Conservation (phyloP, 1,139 yeast species). For the Yamadazyma atlantica region DNA sequence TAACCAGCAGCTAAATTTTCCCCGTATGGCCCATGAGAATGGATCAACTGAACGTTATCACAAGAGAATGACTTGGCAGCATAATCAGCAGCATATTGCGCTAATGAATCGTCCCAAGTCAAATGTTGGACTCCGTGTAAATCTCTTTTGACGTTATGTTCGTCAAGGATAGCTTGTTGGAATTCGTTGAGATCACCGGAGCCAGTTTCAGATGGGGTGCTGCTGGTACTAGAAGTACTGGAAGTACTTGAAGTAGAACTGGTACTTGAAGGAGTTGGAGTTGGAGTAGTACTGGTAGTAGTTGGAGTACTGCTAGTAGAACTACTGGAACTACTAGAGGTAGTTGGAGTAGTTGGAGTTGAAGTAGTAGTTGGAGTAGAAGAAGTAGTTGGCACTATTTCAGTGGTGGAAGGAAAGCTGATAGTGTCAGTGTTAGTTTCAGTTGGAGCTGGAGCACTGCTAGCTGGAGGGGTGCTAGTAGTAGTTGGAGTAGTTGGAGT, state of each 20-base stretch:
- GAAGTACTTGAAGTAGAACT: conserved; percentile 7
- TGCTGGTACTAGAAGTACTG: conserved; percentile 8
- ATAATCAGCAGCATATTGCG: conserved; percentile 47
- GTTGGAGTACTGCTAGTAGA: not conserved
- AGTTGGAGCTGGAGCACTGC: conserved; percentile 3
- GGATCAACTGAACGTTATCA: conserved; percentile 52
- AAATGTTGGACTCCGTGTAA: conserved; percentile 50
- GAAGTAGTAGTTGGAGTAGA: conserved; percentile 9
- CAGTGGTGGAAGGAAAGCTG: conserved; percentile 6
- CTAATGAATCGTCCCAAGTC: conserved; percentile 49
- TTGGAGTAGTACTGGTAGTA: conserved; percentile 3
- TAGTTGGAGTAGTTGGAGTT: conserved; percentile 8
- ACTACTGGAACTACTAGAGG: conserved; percentile 11
- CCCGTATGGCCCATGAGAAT: conserved; percentile 55
- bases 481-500: conserved; percentile 11
- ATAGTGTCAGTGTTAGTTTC: conserved; percentile 4
- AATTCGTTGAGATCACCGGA: conserved; percentile 19
- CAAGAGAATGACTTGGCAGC: conserved; percentile 47
- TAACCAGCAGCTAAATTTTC: conserved; percentile 62
- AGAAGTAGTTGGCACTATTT: conserved; percentile 7
- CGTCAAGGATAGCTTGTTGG: conserved; percentile 38
- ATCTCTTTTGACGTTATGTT: conserved; percentile 55
- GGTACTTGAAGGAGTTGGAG: conserved; percentile 7
- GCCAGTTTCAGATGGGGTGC: conserved; percentile 13
- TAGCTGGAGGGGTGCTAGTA: conserved; percentile 8